Base-by-base conservation (phyloP, 2,329 filamentous ascomycete species). In the Nigrospora osmanthi region DNA sequence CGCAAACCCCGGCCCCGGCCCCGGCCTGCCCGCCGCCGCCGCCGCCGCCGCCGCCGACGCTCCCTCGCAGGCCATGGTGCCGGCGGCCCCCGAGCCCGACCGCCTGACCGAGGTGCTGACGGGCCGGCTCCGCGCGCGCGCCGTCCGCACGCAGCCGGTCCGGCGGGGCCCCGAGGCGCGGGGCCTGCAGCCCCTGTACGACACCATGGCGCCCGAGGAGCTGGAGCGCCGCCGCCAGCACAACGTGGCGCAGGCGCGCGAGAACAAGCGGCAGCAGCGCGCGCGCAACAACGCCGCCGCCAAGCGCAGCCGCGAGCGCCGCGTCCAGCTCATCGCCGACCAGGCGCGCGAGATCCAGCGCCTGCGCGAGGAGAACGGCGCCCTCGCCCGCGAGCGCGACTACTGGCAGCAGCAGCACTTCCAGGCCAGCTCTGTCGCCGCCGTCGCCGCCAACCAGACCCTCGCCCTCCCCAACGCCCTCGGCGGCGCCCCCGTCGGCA, bases 201-300 rank as follows among this genome's bases (percentile, higher is more conserved):
- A 38, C 7, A 35, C 16, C 28, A 12, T 44, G 15, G 5, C 23
- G 7, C 6, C 31, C 28, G 35, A 44, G 12, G 42, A 44, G 35
- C 19, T 32, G 14, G 28, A 38, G 28, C 35, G 32, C 2, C 28
- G 23, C 28, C 35, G 28, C 11, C 12, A 28, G 16, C 42, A 44
- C 11, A 44, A 44, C 42, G 17, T 14, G 15, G 6, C 3, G 4
- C n/a, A 33, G 35, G 35, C 23, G 23, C 30, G 19, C 6, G 31
- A 44, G 28, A 44, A 44, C 36, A 44, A 38, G 36, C 14, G 16
- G 11, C 19, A 14, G 12, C 35, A 33, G 28, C 42, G 36, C 12
- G 23, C 32, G 28, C 42, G 42, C 28, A 44, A 44, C 11, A 44
- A 44, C 35, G 42, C 35, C 3, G 42, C 42, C 6, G 42, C 42